Base-by-base conservation (phyloP, 1,139 yeast species). In the Suhomyces terraborum region DNA sequence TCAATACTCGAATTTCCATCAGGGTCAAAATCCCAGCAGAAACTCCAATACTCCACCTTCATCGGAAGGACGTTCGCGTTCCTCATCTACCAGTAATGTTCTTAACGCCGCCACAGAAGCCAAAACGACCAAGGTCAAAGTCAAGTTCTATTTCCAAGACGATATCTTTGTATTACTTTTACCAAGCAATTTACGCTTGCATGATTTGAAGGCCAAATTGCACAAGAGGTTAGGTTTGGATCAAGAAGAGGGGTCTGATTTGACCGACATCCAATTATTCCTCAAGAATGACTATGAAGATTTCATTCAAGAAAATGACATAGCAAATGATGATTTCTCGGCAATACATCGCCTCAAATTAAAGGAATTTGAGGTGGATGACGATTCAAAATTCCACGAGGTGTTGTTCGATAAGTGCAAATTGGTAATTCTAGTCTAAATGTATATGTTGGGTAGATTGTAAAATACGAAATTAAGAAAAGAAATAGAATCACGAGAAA, bases 81-180 rank as follows among this genome's bases (percentile, higher is more conserved):
- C 50, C 16, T 43, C 50, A 16, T 45, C 49, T 19, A 41, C 39
- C 10, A 41, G 46, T 28, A 47, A 47, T 38, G 24, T 41, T 18
- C 38, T 41, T 20, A 35, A 27, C 17, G 34, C 34, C 1, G 30
- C 35, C 6, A n/a, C 35, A 1, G 34, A 22, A 8, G 41, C 45
- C 18, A 43, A 53, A 40, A 52, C 35, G 49, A 45, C 61, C 42
- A 73, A 67, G 62, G 80, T 68, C 51, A 93, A 82, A 68, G 84
- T 80, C 35, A 93, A 93, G 63, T 89, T 93, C 51, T 91, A 86
- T 61, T 87, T 82, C 56, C 83, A 83, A 45, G 96, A 89, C 54
- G 98, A 91, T 60, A 84, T 91, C 20, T 88, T 93, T 69, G 98
- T 96, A 7, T 73, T 93, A 42, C 72, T 88, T 43, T 78, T 93